phyloP scores from a whole-genome alignment of 345 rosid species.

The Theobroma cacao region DNA sequence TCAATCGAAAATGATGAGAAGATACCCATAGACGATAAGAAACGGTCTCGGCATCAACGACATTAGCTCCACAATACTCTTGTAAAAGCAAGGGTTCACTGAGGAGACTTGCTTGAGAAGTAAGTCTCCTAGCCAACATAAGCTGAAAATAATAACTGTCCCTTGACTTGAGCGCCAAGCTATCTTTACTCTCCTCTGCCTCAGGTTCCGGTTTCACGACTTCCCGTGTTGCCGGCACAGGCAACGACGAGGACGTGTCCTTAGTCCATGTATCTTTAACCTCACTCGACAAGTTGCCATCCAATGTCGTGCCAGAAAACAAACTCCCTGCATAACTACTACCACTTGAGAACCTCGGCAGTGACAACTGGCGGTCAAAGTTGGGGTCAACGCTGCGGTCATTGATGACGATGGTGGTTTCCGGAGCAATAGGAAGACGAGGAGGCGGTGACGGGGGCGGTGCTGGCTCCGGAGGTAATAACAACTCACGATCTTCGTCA shows the following conservation, averaged over 20 bases:
- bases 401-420: conserved; percentile 14
- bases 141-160: conserved; percentile 77
- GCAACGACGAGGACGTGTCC: conserved; percentile 26
- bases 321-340: conserved; percentile 82
- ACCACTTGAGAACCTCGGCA: conserved; percentile 77
- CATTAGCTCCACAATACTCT: conserved; percentile 23
- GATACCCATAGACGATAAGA: conserved; percentile 91
- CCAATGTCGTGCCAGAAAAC: conserved; percentile 80
- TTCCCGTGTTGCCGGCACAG: conserved; percentile 30
- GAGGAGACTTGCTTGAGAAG: conserved; percentile 56
- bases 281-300: conserved; percentile 54
- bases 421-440: conserved; percentile 11
- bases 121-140: conserved; percentile 71
- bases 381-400: conserved; percentile 46
- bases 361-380: conserved; percentile 64
- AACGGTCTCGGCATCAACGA: conserved; percentile 50
- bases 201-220: conserved; percentile 35
- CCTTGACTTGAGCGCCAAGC: conserved; percentile 40
- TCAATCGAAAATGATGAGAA: background rate
- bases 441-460: conserved; percentile 18
- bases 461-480: conserved; percentile 34
- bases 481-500: conserved; percentile 51
- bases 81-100: conserved; percentile 39
- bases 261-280: conserved; percentile 40
- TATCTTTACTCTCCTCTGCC: conserved; percentile 31